Evolutionary conservation across 768 basidiomycete species (phyloP).

Genomic region (Psilocybe cyanescens): DNA sequence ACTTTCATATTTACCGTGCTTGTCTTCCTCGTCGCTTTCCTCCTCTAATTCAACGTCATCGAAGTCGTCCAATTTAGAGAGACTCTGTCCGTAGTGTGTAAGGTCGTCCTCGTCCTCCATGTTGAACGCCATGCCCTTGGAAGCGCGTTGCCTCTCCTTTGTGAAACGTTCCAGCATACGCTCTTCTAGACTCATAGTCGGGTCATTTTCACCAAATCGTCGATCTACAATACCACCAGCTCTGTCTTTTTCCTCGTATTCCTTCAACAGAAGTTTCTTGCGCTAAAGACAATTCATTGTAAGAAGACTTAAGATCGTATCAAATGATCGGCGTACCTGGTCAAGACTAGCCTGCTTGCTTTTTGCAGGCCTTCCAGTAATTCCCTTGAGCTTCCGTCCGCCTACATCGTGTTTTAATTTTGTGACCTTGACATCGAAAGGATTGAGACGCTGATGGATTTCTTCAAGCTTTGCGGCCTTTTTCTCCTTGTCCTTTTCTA

Average conservation of each 20-base stretch:
- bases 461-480: conserved; percentile 78
- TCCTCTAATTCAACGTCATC: conserved; percentile 67
- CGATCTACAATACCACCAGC: conserved; percentile 91
- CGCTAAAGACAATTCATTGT: conserved; percentile 50
- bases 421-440: conserved; percentile 93
- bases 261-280: conserved; percentile 86
- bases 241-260: conserved; percentile 79
- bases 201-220: conserved; percentile 95
- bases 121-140: conserved; percentile 82
- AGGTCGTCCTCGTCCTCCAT: conserved; percentile 91
- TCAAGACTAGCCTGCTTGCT: conserved; percentile 92
- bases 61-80: conserved; percentile 86
- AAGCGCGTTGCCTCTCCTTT: conserved; percentile 79
- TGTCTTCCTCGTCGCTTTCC: conserved; percentile 58
- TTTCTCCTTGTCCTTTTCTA: conserved; percentile 84
- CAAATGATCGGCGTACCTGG: conserved; percentile 54
- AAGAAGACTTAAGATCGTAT: not conserved
- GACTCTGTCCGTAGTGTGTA: conserved; percentile 89
- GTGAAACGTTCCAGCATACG: conserved; percentile 98
- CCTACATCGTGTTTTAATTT: conserved; percentile 94
- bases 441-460: conserved; percentile 87
- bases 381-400: conserved; percentile 84
- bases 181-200: conserved; percentile 92
- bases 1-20: conserved; percentile 35
- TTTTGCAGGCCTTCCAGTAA: conserved; percentile 80